Conservation (phyloP, 805 yeast species). For the Wickerhamiella slavikovae region DNA sequence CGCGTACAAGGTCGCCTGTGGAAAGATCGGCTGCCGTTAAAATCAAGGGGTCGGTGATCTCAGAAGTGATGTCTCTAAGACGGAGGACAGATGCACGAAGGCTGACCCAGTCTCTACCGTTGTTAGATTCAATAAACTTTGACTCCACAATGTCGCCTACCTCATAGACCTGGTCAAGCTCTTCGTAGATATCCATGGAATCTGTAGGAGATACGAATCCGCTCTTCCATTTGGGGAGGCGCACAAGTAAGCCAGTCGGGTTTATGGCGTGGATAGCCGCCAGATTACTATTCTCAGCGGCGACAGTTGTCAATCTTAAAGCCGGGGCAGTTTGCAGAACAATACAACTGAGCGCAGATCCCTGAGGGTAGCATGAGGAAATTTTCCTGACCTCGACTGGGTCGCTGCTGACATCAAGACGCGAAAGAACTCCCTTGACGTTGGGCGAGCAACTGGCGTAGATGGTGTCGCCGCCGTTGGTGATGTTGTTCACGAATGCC, state of each 20-base stretch:
- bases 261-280: slow-evolving; percentile 40
- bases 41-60: slow-evolving; percentile 6
- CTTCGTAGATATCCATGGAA: slow-evolving; percentile 45
- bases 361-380: slow-evolving; percentile 44
- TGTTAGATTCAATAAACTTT: slow-evolving; percentile 2
- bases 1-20: slow-evolving; percentile 59
- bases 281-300: slow-evolving; percentile 35
- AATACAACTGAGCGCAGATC: slow-evolving; percentile 41
- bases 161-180: slow-evolving; percentile 17
- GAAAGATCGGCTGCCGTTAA: slow-evolving; percentile 25
- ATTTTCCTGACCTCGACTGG: slow-evolving; percentile 29
- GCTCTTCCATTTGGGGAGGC: slow-evolving; percentile 38
- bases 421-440: slow-evolving; percentile 42
- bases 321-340: slow-evolving; percentile 30
- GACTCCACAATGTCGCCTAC: slow-evolving; percentile 38
- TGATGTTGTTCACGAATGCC: slow-evolving; percentile 46
- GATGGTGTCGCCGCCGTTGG: slow-evolving; percentile 27
- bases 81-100: background rate
- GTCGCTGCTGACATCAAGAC: slow-evolving; percentile 35
- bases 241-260: slow-evolving; percentile 43
- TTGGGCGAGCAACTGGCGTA: slow-evolving; percentile 56
- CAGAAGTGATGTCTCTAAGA: background rate
- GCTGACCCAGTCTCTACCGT: slow-evolving; percentile 3
- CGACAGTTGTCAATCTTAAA: slow-evolving; percentile 22
- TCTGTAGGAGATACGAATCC: slow-evolving; percentile 59